A percentile compares a stretch with the other conserved stretches of the same genome.
Evolutionary conservation across 106 monocot genomes (phyloP).

Genomic region (Dendrobium huoshanense): DNA sequence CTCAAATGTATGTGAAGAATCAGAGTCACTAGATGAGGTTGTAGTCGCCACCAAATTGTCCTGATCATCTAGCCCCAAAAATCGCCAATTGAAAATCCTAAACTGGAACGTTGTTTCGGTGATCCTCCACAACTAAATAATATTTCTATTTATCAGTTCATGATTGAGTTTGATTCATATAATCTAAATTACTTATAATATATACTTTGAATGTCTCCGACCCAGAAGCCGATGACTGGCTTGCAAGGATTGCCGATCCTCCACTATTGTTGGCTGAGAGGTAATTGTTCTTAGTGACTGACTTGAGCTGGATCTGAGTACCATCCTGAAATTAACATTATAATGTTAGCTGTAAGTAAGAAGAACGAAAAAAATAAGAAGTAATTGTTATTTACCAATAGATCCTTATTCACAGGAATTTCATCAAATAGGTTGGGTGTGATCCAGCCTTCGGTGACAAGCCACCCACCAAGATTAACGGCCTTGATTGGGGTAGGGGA

Average conservation of each 20-base stretch:
- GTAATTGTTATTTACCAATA: conserved; percentile 18
- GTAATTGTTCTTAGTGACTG: background rate
- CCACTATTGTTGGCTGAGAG: conserved; percentile 7
- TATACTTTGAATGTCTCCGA: conserved; percentile 17
- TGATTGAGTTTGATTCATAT: background rate
- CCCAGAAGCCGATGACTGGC: background rate
- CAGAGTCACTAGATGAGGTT: conserved; percentile 14
- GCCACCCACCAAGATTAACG: conserved; percentile 42
- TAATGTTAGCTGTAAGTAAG: too few species aligned
- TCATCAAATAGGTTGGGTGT: conserved; percentile 33
- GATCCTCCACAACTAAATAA: conserved; percentile 34
- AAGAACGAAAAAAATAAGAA: too few species aligned
- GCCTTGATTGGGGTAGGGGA: conserved; percentile 14
- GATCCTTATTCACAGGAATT: conserved; percentile 33
- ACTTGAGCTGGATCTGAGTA: conserved; percentile 14
- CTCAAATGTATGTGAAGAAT: conserved; percentile 38
- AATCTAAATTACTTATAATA: background rate
- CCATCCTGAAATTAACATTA: conserved; percentile 6
- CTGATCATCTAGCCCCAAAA: conserved; percentile 8
- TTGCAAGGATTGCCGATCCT: conserved; percentile 4
- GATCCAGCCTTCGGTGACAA: conserved; percentile 44
- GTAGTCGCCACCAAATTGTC: conserved; percentile 30
- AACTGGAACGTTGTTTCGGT: conserved; percentile 3
- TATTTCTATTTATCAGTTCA: background rate
- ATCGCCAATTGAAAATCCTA: background rate